phyloP scores from a whole-genome alignment of 208 protist species.

The Trypanosoma scelopori region DNA sequence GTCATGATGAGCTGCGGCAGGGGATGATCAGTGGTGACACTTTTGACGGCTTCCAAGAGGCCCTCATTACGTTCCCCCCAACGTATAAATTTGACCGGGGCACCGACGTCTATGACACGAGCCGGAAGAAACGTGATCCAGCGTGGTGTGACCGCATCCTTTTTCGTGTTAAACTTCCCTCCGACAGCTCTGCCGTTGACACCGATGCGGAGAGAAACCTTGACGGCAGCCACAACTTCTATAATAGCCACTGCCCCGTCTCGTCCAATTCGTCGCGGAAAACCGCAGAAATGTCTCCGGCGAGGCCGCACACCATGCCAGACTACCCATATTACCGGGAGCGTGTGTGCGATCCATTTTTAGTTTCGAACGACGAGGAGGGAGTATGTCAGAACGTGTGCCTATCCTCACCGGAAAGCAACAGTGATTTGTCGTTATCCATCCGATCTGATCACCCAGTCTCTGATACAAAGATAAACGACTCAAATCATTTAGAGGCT shows the following conservation, averaged over 20 bases:
- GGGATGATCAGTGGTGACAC: constrained; percentile 67
- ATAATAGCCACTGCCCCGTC: background rate
- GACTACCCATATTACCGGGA: background rate
- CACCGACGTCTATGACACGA: constrained; percentile 81
- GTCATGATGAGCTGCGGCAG: constrained; percentile 80
- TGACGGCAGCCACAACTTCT: background rate
- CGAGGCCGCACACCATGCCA: background rate
- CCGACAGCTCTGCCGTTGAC: background rate
- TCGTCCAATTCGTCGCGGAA: background rate
- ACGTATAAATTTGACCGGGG: constrained; percentile 91
- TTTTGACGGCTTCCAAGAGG: constrained; percentile 90
- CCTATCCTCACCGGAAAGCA: too few relatives aligned
- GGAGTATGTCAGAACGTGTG: too few relatives aligned
- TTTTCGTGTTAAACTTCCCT: constrained; percentile 54
- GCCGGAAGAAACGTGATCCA: constrained; percentile 75
- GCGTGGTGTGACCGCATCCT: constrained; percentile 91
- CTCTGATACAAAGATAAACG: background rate
- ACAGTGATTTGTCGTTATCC: too few relatives aligned
- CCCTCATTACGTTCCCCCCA: constrained; percentile 83
- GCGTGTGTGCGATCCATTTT: background rate
- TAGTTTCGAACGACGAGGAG: too few relatives aligned
- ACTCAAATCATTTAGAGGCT: background rate
- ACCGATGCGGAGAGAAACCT: background rate
- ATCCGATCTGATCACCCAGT: too few relatives aligned
- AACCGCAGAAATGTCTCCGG: background rate